Evolutionary conservation across 139 green algal species (phyloP).

Genomic region (Volvox africanus): DNA sequence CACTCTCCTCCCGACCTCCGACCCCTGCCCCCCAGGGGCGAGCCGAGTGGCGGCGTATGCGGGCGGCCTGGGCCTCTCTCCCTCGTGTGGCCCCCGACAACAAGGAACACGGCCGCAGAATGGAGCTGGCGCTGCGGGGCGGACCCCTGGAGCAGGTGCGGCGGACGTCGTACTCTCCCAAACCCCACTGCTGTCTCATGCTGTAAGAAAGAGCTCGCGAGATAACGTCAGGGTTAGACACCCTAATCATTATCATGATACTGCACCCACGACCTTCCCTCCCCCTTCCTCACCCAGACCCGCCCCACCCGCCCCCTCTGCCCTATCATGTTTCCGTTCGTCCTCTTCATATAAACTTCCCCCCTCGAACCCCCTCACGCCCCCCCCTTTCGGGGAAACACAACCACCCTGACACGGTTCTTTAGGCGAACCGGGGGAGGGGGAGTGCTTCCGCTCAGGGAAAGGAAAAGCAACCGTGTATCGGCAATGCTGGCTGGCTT

Average conservation of each 20-base stretch:
- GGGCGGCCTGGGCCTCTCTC: slow-evolving; percentile 22
- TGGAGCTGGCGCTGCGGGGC: slow-evolving; percentile 10
- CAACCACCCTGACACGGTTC: no score
- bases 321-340: neutral
- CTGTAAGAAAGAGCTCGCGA: no score
- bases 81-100: neutral
- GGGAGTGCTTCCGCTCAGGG: no score
- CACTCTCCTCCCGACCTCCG: no score
- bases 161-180: no score
- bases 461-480: no score
- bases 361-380: neutral
- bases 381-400: neutral
- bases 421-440: no score
- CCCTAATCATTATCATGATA: no score
- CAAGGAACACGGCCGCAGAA: neutral
- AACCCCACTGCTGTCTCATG: no score
- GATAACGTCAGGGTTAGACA: no score
- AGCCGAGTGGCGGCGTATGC: slow-evolving; percentile 22
- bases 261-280: neutral
- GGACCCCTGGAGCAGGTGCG: slow-evolving; percentile 12
- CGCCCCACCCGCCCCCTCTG: neutral
- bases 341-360: no score
- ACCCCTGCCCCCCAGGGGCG: neutral
- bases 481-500: no score
- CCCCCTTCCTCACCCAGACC: neutral